Conservation (phyloP, 345 rosid genomes). For the Acer campestre region DNA sequence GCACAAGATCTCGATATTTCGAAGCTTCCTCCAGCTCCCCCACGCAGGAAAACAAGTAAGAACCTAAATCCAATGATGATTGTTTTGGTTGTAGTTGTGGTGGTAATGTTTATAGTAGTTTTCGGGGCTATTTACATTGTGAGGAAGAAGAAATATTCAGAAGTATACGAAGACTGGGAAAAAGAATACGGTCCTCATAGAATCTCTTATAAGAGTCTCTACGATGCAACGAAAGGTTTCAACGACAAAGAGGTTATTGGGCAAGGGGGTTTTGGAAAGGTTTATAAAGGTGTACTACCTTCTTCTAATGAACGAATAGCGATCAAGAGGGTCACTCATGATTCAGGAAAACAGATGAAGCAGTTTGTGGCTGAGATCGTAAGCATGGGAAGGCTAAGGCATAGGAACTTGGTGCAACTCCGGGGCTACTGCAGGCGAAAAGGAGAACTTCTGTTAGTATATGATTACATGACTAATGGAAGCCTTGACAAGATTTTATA, state of each 20-base stretch:
- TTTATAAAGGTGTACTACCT: constrained; percentile 55
- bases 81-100: constrained; percentile 23
- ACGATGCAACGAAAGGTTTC: constrained; percentile 63
- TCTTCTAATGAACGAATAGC: constrained; percentile 52
- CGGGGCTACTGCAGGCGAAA: constrained; percentile 43
- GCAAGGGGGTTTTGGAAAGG: constrained; percentile 54
- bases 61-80: constrained; percentile 22
- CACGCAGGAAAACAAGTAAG: constrained; percentile 6
- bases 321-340: constrained; percentile 52
- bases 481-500: constrained; percentile 42
- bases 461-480: constrained; percentile 51
- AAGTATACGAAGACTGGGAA: constrained; percentile 72
- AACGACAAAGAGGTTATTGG: constrained; percentile 50
- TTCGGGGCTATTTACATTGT: constrained; percentile 24
- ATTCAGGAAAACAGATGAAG: constrained; percentile 52
- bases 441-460: constrained; percentile 45
- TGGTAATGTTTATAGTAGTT: constrained; percentile 18
- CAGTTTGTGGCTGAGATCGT: constrained; percentile 29
- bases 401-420: constrained; percentile 43
- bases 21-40: constrained; percentile 57
- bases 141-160: constrained; percentile 50
- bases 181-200: constrained; percentile 56
- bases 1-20: constrained; percentile 44
- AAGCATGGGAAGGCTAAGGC: constrained; percentile 35
- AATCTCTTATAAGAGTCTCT: constrained; percentile 53